Evolutionary conservation across 192 early-diverging fungal species (phyloP).

Genomic region (Umbelopsis ramanniana): DNA sequence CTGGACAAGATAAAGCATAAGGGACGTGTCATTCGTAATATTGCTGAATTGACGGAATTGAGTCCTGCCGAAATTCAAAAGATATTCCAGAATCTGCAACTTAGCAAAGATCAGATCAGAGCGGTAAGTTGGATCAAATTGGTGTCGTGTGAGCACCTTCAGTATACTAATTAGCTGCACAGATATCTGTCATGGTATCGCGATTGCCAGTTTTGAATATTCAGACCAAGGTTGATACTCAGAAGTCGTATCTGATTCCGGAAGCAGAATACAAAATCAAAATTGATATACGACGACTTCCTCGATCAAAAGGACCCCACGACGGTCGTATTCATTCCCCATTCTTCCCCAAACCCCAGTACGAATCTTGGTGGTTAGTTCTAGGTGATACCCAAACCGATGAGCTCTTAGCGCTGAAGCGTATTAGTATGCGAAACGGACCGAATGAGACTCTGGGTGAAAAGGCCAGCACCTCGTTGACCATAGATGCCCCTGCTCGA

Average conservation of each 20-base stretch:
- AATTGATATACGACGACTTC: conserved; percentile 84
- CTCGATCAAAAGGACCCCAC: conserved; percentile 64
- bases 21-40: conserved; percentile 30
- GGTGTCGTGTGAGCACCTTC: too few relatives aligned
- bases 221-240: conserved; percentile 65
- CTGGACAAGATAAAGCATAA: conserved; percentile 29
- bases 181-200: conserved; percentile 83
- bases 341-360: conserved; percentile 87
- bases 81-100: conserved; percentile 27
- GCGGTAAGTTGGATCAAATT: neutral
- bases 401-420: conserved; percentile 86
- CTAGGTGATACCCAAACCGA: conserved; percentile 81
- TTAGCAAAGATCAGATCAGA: neutral
- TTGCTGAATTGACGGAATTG: conserved; percentile 43
- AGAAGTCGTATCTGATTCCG: conserved; percentile 59
- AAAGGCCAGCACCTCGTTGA: conserved; percentile 48
- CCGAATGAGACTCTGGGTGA: conserved; percentile 63
- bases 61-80: conserved; percentile 28
- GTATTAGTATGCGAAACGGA: conserved; percentile 72
- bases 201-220: conserved; percentile 94
- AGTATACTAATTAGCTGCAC: neutral
- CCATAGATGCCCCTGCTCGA: conserved; percentile 67
- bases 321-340: conserved; percentile 90
- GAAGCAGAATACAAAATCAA: conserved; percentile 70
- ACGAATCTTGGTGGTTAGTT: conserved; percentile 98